Evolutionary conservation across 305 asterid species (phyloP), one percentile per base, ranked within the genome.

Genomic region (Fraxinus floribunda): DNA sequence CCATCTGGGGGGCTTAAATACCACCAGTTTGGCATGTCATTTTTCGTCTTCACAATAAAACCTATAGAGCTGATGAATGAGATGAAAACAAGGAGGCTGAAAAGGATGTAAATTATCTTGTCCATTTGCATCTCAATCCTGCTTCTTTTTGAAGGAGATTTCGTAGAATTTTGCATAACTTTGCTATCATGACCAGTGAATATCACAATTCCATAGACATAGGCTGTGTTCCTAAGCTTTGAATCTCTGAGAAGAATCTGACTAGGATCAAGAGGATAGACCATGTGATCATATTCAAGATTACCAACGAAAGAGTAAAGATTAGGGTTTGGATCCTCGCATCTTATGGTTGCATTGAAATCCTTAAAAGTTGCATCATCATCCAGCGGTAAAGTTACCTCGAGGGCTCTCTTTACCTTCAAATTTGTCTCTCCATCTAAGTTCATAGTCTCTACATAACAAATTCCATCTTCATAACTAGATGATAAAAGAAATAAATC

Each of bases 221-320:
- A 90, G 30, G 90, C 81, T 5, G 99, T 94, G 79, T 93, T 96
- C 80, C 98, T 87, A 83, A 96, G 95, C 91, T 93, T 96, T 11
- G 98, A 96, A 87, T 96, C 99, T 35, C 99, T 86, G 32, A 96
- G 93, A 52, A 96, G 97, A 86, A 96, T 90, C 72, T 96, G 98
- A 81, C 87, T 83, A 34, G 98, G 97, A 78, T 92, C 97, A 10
- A 96, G 86, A 79, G 99, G 97, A 82, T 89, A 90, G 20, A 86
- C 83, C 81, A 84, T 91, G 46, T 87, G 92, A 79, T 91, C 92
- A 82, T 83, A 90, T 78, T 96, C 98, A 4, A 94, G 89, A 85
- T 93, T 96, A 38, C 99, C 99, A 75, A 91, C 94, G 79, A 94
- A 96, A 75, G 91, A 81, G 81, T 96, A 96, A 11, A 96, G 95